Percentiles rank a stretch among this genome's conserved stretches.
Evolutionary conservation across 2,329 filamentous ascomycete genomes (phyloP).

Genomic region (Hymenoscyphus infarciens): DNA sequence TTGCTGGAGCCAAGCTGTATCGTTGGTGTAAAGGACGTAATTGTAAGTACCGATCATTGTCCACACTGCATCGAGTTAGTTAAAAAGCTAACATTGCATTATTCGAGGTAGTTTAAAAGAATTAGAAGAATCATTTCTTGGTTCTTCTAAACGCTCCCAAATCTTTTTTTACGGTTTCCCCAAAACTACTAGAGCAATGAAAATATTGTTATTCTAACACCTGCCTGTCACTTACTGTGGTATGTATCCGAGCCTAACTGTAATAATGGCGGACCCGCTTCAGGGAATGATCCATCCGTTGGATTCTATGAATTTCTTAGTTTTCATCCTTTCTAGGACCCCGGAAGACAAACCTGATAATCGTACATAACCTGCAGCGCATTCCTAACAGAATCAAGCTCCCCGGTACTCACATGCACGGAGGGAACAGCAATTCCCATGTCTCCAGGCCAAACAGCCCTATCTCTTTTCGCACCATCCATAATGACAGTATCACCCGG

Average conservation of each 20-base stretch:
- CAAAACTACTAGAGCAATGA: too few species aligned
- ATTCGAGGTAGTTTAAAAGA: too few species aligned
- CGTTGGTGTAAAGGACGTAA: constrained; percentile 54
- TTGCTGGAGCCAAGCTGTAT: constrained; percentile 44
- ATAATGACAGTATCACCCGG: constrained; percentile 35
- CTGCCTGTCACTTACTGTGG: constrained; percentile 36
- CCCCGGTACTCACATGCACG: constrained; percentile 50
- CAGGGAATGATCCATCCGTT: constrained; percentile 27
- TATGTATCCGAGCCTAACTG: constrained; percentile 46
- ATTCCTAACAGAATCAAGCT: constrained; percentile 48
- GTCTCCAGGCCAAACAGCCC: constrained; percentile 59
- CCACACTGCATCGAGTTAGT: constrained; percentile 38
- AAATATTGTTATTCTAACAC: too few species aligned
- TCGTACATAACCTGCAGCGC: constrained; percentile 38
- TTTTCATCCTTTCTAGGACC: constrained; percentile 11
- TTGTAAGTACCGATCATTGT: constrained; percentile 57
- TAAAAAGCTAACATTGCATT: too few species aligned
- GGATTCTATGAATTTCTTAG: constrained; percentile 16
- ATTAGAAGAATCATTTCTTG: too few species aligned
- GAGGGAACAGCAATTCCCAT: constrained; percentile 53
- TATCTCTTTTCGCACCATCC: constrained; percentile 58
- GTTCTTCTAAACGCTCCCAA: too few species aligned
- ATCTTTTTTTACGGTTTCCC: too few species aligned
- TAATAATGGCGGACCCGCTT: constrained; percentile 28
- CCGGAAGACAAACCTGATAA: constrained; percentile 43